phyloP scores from a whole-genome alignment of 2,329 filamentous ascomycete species.

The Hypoxylon sp. region DNA sequence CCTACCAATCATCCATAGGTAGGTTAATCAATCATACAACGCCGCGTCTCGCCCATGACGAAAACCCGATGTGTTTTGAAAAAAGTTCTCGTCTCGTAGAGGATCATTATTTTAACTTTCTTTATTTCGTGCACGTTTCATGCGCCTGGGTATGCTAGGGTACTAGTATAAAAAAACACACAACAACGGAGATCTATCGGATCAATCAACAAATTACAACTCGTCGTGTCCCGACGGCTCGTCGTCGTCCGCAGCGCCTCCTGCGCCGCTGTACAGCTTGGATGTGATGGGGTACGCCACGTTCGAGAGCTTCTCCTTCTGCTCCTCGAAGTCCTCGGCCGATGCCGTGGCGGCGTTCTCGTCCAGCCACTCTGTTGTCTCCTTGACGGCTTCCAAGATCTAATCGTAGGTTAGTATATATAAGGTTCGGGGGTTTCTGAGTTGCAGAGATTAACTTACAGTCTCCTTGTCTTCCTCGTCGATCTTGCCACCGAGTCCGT shows the following conservation, averaged over 20 bases:
- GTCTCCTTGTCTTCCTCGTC: slow-evolving; percentile 99
- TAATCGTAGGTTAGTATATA: slow-evolving; percentile 58
- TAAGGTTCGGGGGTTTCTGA: neutral
- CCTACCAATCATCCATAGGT: no score
- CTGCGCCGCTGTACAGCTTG: slow-evolving; percentile 87
- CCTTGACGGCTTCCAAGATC: slow-evolving; percentile 96
- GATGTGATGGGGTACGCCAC: slow-evolving; percentile 99
- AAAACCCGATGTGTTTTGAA: neutral
- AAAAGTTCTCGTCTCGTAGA: neutral
- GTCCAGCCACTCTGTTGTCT: slow-evolving; percentile 95
- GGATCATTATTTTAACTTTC: slow-evolving; percentile 48
- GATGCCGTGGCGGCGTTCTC: slow-evolving; percentile 89
- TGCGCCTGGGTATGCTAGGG: slow-evolving; percentile 53
- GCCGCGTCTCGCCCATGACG: neutral
- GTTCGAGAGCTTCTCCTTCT: slow-evolving; percentile 98
- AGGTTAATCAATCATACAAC: neutral
- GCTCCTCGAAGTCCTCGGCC: slow-evolving; percentile 97
- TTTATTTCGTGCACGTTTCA: slow-evolving; percentile 49
- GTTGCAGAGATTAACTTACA: slow-evolving; percentile 64
- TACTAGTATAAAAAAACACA: slow-evolving; percentile 17
- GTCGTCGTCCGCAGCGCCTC: slow-evolving; percentile 77
- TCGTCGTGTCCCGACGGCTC: slow-evolving; percentile 81
- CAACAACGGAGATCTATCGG: slow-evolving; percentile 48
- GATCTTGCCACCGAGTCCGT: slow-evolving; percentile 98
- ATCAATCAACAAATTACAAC: slow-evolving; percentile 69